A percentile compares a stretch with the other conserved stretches of the same genome.
Evolutionary conservation across 495 filamentous ascomycete species (phyloP).

Genomic region (Cercophora scortea): DNA sequence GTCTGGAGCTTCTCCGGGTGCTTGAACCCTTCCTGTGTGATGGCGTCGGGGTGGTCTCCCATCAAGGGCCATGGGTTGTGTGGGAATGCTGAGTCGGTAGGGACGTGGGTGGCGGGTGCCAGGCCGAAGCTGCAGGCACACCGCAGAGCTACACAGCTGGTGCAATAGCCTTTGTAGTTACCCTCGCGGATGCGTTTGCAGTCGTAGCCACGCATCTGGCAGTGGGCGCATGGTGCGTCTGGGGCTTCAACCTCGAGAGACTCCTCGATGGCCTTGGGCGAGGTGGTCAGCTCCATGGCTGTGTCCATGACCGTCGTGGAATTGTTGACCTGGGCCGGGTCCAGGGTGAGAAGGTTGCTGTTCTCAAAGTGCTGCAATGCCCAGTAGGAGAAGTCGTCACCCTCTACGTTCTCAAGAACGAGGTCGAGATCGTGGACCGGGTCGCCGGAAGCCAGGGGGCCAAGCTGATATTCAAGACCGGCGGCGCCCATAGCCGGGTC

Average conservation of each 20-base stretch:
- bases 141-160: constrained; percentile 68
- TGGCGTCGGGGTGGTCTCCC: constrained; percentile 35
- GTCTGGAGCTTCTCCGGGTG: constrained; percentile 27
- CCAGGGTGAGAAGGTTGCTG: constrained; percentile 16
- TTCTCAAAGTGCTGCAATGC: constrained; percentile 40
- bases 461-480: constrained; percentile 2
- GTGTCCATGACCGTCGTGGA: background rate
- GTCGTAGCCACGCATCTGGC: constrained; percentile 56
- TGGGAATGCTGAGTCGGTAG: constrained; percentile 28
- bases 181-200: constrained; percentile 69
- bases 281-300: background rate
- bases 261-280: constrained; percentile 20
- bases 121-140: constrained; percentile 61
- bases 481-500: constrained; percentile 16
- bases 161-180: constrained; percentile 61
- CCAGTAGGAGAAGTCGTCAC: constrained; percentile 44
- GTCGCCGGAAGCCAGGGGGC: constrained; percentile 13
- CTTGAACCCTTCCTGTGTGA: constrained; percentile 40
- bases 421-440: constrained; percentile 32
- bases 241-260: constrained; percentile 26
- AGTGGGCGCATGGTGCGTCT: constrained; percentile 60
- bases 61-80: constrained; percentile 37
- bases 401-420: constrained; percentile 35
- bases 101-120: constrained; percentile 11
- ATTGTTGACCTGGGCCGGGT: constrained; percentile 5